Evolutionary conservation across 228 moss, liverwort and hornwort species (phyloP).

Genomic region (Sphagnum fallax): DNA sequence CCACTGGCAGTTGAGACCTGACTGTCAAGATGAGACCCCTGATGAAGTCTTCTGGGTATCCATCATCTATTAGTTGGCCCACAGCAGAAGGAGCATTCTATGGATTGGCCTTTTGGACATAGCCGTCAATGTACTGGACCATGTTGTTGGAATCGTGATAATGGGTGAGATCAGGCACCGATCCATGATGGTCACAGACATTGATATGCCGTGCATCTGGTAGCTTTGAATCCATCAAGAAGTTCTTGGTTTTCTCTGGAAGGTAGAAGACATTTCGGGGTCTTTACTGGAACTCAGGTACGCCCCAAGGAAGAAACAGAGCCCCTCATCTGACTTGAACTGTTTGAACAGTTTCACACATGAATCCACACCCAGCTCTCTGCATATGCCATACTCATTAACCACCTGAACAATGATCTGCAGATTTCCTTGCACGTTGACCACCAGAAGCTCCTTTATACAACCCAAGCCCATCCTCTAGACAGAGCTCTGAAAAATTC

Average conservation of each 20-base stretch:
- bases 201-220: slow-evolving; percentile 90
- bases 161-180: slow-evolving; percentile 81
- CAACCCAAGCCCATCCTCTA: slow-evolving; percentile 95
- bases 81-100: slow-evolving; percentile 83
- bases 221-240: slow-evolving; percentile 43
- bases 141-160: slow-evolving; percentile 87
- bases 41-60: slow-evolving; percentile 88
- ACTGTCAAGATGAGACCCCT: slow-evolving; percentile 76
- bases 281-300: slow-evolving; percentile 95
- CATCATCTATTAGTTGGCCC: slow-evolving; percentile 86
- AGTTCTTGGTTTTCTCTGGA: slow-evolving; percentile 51
- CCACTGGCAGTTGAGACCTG: slow-evolving; percentile 74
- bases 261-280: slow-evolving; percentile 70
- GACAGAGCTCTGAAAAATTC: slow-evolving; percentile 93
- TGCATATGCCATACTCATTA: slow-evolving; percentile 43
- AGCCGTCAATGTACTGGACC: slow-evolving; percentile 92
- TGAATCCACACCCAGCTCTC: slow-evolving; percentile 70
- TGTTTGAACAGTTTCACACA: slow-evolving; percentile 87
- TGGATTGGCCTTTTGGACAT: slow-evolving; percentile 94
- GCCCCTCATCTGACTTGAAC: slow-evolving; percentile 85
- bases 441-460: slow-evolving; percentile 87
- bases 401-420: slow-evolving; percentile 85
- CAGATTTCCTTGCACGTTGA: slow-evolving; percentile 73
- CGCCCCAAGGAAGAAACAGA: slow-evolving; percentile 73
- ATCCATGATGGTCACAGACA: slow-evolving; percentile 81